phyloP scores from a whole-genome alignment of 257 asterid species.

The Petunia secreta region DNA sequence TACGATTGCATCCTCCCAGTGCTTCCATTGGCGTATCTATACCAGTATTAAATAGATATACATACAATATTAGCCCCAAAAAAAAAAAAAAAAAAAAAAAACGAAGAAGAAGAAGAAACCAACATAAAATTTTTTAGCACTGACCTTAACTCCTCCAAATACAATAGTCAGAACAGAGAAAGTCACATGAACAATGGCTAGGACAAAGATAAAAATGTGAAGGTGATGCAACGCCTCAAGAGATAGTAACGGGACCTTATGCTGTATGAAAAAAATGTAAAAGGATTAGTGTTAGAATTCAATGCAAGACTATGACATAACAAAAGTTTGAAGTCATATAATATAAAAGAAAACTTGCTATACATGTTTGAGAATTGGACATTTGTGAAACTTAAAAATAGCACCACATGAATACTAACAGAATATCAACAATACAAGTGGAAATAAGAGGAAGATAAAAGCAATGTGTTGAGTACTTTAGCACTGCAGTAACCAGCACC shows the following conservation, averaged over 20 bases:
- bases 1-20: slow-evolving; percentile 55
- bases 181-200: slow-evolving; percentile 66
- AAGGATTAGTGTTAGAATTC: background rate
- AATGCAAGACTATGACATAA: background rate
- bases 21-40: slow-evolving; percentile 57
- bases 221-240: slow-evolving; percentile 69
- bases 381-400: background rate
- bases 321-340: background rate
- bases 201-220: slow-evolving; percentile 77
- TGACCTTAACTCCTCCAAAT: slow-evolving; percentile 68
- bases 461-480: background rate
- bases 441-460: slow-evolving; percentile 11
- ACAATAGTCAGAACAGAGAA: slow-evolving; percentile 68
- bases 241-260: slow-evolving; percentile 62
- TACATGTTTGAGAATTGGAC: background rate
- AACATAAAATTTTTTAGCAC: background rate
- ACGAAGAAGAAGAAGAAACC: background rate
- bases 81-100: background rate
- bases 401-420: background rate
- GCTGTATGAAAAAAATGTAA: slow-evolving; percentile 35
- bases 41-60: background rate
- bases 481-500: background rate
- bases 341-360: background rate
- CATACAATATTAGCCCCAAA: background rate
- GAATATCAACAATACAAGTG: background rate